These are phyloP conservation scores for Trichoderma citrinoviride DNA, from an alignment of 2,329 filamentous ascomycete species.

Conservation along the genomic window DNA sequence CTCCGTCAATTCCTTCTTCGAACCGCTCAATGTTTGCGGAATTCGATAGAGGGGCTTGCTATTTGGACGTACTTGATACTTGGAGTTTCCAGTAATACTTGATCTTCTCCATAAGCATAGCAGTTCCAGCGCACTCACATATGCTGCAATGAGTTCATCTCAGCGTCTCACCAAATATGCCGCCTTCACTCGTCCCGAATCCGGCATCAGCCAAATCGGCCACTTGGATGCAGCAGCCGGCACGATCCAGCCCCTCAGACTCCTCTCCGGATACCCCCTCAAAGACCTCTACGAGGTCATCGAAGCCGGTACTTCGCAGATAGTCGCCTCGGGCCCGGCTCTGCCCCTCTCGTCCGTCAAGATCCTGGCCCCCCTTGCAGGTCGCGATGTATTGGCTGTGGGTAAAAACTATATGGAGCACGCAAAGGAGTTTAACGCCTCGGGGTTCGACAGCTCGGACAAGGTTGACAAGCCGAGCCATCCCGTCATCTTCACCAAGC, in stretches of 20 bases:
- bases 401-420: conserved; percentile 18
- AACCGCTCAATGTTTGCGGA: too few relatives aligned
- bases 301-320: conserved; percentile 6
- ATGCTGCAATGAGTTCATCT: conserved; percentile 16
- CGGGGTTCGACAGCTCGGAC: conserved; percentile 11
- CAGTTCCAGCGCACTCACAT: neutral
- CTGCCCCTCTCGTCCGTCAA: conserved; percentile 3
- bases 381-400: conserved; percentile 6
- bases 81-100: neutral
- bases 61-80: too few relatives aligned
- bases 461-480: conserved; percentile 10
- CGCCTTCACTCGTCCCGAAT: neutral
- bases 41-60: too few relatives aligned
- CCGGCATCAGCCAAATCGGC: neutral
- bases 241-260: neutral
- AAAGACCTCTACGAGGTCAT: conserved; percentile 6
- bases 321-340: neutral
- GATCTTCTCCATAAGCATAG: too few relatives aligned
- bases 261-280: conserved; percentile 6
- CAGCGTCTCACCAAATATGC: conserved; percentile 2
- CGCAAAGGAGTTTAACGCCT: conserved; percentile 11
- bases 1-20: too few relatives aligned
- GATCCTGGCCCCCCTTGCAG: neutral
- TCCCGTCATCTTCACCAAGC: conserved; percentile 16
- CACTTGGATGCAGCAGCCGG: neutral